Evolutionary conservation across 768 basidiomycete species (phyloP).

Genomic region (Kwoniella botswanensis): DNA sequence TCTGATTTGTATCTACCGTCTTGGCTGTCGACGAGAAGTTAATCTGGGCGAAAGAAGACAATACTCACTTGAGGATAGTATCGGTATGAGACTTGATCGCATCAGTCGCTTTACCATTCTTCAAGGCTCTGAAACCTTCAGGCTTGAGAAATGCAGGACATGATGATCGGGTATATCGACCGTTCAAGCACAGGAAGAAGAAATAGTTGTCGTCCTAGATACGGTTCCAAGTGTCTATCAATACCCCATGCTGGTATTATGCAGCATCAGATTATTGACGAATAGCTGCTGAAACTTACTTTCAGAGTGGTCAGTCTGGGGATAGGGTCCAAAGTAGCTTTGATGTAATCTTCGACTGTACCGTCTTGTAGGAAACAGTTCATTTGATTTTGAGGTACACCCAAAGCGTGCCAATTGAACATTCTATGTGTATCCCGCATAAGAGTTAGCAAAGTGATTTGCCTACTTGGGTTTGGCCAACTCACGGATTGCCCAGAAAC

Average conservation of each 20-base stretch:
- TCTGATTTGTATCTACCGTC: too few relatives aligned
- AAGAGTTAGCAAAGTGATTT: not conserved
- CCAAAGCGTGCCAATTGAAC: slow-evolving; percentile 79
- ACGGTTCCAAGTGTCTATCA: not conserved
- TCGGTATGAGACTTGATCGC: slow-evolving; percentile 75
- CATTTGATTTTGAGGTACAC: slow-evolving; percentile 74
- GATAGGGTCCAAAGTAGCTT: slow-evolving; percentile 60
- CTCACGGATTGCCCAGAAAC: slow-evolving; percentile 62
- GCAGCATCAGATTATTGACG: not conserved
- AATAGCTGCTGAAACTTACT: slow-evolving; percentile 19
- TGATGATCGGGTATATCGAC: slow-evolving; percentile 67
- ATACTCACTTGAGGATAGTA: slow-evolving; percentile 68
- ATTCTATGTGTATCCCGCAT: slow-evolving; percentile 22
- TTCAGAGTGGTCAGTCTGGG: slow-evolving; percentile 50
- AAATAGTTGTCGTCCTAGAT: slow-evolving; percentile 66
- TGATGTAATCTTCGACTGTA: slow-evolving; percentile 57
- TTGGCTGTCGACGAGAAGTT: too few relatives aligned
- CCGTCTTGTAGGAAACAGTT: slow-evolving; percentile 64
- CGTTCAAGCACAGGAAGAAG: slow-evolving; percentile 65
- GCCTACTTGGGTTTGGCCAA: slow-evolving; percentile 9
- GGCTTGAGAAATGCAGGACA: slow-evolving; percentile 69
- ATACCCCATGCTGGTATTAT: not conserved
- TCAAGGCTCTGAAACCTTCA: slow-evolving; percentile 66
- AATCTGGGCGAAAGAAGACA: not conserved
- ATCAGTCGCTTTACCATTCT: slow-evolving; percentile 60